phyloP scores from a whole-genome alignment of 257 asterid species.

The Ilex asprella region DNA sequence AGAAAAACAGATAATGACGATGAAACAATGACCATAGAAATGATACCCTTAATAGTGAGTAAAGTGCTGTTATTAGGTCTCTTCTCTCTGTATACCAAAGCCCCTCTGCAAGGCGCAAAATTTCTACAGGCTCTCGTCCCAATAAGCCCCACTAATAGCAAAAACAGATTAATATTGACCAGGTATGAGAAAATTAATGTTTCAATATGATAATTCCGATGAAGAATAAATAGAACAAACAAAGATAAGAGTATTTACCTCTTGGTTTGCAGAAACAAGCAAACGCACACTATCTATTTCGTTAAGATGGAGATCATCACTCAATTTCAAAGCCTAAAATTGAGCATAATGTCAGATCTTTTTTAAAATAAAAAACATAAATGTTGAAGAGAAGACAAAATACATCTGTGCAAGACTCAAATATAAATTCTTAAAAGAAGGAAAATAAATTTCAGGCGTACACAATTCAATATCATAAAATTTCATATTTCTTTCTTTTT shows the following conservation, averaged over 20 bases:
- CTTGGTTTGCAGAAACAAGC: constrained; percentile 83
- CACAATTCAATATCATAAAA: too few species aligned
- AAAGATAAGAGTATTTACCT: constrained; percentile 40
- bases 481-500: too few species aligned
- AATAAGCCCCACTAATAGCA: constrained; percentile 69
- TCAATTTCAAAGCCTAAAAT: constrained; percentile 72
- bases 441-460: too few species aligned
- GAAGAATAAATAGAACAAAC: constrained; percentile 1
- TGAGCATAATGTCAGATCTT: constrained; percentile 15
- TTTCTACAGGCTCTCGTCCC: constrained; percentile 82
- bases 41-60: constrained; percentile 69
- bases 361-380: constrained; percentile 13
- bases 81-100: constrained; percentile 95
- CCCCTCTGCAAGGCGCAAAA: constrained; percentile 85
- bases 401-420: not conserved
- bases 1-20: not conserved
- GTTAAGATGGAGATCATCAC: constrained; percentile 94
- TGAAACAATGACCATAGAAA: constrained; percentile 13
- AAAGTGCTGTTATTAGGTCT: constrained; percentile 80
- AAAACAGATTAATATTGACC: constrained; percentile 12
- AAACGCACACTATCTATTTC: constrained; percentile 81
- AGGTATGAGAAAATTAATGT: not conserved
- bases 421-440: too few species aligned
- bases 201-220: not conserved
- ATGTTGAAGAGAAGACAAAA: constrained; percentile 6